Evolutionary conservation across 805 yeast species (phyloP).

Genomic region (Myxozyma udenii): DNA sequence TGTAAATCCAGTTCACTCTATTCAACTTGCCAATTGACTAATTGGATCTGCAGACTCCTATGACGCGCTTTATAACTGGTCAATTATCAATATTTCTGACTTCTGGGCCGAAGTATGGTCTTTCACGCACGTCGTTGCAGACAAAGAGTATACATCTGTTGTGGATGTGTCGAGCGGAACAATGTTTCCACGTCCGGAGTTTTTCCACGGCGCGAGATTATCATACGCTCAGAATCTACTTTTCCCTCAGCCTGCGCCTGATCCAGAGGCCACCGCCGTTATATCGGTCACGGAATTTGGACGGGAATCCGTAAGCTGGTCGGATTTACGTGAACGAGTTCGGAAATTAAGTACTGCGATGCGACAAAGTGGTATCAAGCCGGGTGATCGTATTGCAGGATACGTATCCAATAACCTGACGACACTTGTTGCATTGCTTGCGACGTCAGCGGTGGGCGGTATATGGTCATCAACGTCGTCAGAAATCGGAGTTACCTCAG

Average conservation of each 20-base stretch:
- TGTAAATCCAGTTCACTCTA: constrained; percentile 14
- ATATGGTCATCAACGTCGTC: constrained; percentile 32
- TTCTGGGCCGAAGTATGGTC: constrained; percentile 31
- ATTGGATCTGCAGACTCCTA: constrained; percentile 16
- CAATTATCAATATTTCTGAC: constrained; percentile 14
- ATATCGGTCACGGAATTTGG: constrained; percentile 28
- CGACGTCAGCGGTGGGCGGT: constrained; percentile 31
- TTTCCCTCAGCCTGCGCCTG: constrained; percentile 25
- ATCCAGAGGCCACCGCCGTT: constrained; percentile 26
- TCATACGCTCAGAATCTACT: constrained; percentile 32
- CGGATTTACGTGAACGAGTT: constrained; percentile 28
- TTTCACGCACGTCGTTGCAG: constrained; percentile 23
- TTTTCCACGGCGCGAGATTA: constrained; percentile 29
- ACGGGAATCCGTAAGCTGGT: constrained; percentile 21
- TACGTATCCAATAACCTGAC: constrained; percentile 30
- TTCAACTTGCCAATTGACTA: constrained; percentile 27
- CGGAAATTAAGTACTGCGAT: constrained; percentile 20
- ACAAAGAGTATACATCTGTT: constrained; percentile 10
- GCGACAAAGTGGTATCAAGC: constrained; percentile 20
- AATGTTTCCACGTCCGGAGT: constrained; percentile 30
- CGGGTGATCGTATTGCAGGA: constrained; percentile 31
- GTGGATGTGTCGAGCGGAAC: constrained; percentile 17
- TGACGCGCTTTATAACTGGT: constrained; percentile 27
- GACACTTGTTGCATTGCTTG: constrained; percentile 28
- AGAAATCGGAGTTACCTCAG: constrained; percentile 31